Conservation (phyloP, 2,329 filamentous ascomycete genomes). For the Ophiostoma quercus region DNA sequence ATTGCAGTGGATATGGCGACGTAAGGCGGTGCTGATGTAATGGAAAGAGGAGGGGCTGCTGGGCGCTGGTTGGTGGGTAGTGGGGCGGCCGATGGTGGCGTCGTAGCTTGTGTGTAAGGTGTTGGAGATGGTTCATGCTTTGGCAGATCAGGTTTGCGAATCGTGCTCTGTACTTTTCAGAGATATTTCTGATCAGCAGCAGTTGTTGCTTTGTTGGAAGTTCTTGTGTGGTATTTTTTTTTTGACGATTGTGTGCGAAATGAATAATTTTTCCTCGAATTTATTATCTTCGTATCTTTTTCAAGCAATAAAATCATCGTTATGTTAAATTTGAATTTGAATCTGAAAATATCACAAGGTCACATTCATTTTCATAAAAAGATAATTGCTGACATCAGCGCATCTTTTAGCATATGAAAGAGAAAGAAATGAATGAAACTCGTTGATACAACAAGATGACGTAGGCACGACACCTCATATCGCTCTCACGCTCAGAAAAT, state of each 20-base stretch:
- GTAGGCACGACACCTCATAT: not conserved
- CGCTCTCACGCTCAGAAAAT: not conserved
- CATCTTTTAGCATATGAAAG: not conserved
- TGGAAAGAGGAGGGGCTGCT: conserved; percentile 10
- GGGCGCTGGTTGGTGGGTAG: not conserved
- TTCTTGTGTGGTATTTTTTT: too few species aligned
- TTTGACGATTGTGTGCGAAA: too few species aligned
- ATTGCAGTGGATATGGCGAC: conserved; percentile 12
- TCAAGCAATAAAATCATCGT: too few species aligned
- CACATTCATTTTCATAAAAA: too few species aligned
- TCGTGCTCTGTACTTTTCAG: not conserved
- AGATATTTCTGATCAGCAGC: too few species aligned
- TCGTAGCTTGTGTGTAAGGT: not conserved
- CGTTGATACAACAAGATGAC: not conserved
- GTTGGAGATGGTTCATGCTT: not conserved
- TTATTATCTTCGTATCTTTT: too few species aligned
- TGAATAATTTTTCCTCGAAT: too few species aligned
- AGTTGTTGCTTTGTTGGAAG: too few species aligned
- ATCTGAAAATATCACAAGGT: too few species aligned
- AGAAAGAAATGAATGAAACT: not conserved
- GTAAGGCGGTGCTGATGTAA: conserved; percentile 3
- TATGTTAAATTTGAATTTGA: too few species aligned
- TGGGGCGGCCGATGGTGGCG: not conserved
- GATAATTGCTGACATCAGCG: too few species aligned
- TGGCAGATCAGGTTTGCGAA: not conserved